Percentiles rank a stretch among this genome's conserved stretches.
Evolutionary conservation across 2,329 filamentous ascomycete species (phyloP).

Genomic region (Colletotrichum caudatum): DNA sequence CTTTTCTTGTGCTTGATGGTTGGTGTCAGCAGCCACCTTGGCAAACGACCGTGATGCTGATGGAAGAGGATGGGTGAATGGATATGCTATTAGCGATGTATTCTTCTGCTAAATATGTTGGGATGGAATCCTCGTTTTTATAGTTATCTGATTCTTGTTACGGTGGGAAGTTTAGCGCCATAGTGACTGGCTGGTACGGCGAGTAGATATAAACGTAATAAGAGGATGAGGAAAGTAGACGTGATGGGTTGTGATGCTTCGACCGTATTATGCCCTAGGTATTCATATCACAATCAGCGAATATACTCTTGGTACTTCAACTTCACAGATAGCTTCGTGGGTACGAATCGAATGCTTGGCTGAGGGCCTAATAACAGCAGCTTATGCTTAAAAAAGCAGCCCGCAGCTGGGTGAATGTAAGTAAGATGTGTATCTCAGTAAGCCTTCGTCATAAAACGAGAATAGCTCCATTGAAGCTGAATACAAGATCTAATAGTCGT

Average conservation of each 20-base stretch:
- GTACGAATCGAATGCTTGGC: background rate
- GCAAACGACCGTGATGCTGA: background rate
- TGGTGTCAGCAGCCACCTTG: background rate
- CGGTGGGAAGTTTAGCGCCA: no score
- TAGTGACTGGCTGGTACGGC: background rate
- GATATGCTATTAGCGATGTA: background rate
- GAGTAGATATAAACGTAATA: background rate
- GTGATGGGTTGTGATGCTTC: background rate
- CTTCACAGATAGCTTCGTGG: background rate
- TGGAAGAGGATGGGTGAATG: background rate
- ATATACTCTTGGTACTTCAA: background rate
- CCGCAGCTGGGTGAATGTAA: no score
- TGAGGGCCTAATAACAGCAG: no score
- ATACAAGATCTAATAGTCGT: no score
- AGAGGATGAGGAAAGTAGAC: background rate
- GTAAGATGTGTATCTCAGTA: no score
- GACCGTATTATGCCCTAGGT: no score
- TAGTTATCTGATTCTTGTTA: background rate
- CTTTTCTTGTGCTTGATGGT: background rate
- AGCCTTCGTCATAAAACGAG: no score
- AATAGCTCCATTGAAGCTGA: no score
- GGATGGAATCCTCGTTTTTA: no score
- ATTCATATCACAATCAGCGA: background rate
- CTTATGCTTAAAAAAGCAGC: no score
- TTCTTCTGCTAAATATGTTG: background rate